A percentile compares a stretch with the other conserved stretches of the same genome.
phyloP scores from a whole-genome alignment of 257 asterid species.

The Striga asiatica region DNA sequence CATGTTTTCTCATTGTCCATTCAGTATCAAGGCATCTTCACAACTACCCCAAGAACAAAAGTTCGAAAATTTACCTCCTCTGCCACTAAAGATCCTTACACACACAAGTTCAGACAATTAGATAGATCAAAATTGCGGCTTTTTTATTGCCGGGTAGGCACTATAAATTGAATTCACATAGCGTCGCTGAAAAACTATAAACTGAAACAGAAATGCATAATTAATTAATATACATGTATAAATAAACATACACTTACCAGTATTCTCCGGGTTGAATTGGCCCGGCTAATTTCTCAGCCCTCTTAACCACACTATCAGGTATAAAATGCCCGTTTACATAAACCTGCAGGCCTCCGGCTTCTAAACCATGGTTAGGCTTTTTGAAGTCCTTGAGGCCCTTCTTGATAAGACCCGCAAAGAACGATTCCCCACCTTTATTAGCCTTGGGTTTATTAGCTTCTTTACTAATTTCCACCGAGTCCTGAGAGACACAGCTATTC shows the following conservation, averaged over 20 bases:
- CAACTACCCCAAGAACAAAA: background rate
- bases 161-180: background rate
- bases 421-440: constrained; percentile 63
- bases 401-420: constrained; percentile 54
- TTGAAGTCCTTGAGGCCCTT: constrained; percentile 58
- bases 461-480: constrained; percentile 40
- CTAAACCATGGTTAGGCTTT: constrained; percentile 41
- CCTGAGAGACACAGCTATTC: constrained; percentile 47
- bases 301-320: constrained; percentile 60
- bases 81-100: too few relatives aligned
- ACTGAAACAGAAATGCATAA: constrained; percentile 8
- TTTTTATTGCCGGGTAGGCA: background rate
- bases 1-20: background rate
- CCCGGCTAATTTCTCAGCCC: constrained; percentile 88
- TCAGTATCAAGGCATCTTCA: background rate
- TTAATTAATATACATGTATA: constrained; percentile 3
- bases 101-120: too few relatives aligned
- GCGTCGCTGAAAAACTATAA: too few relatives aligned
- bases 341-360: constrained; percentile 41
- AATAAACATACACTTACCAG: constrained; percentile 47
- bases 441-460: constrained; percentile 36
- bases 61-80: too few relatives aligned
- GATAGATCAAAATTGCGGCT: background rate
- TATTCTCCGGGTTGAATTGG: constrained; percentile 83
- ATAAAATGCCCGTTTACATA: constrained; percentile 61